Evolutionary conservation across 139 green algal genomes (phyloP), one percentile per base, ranked within the genome.

Genomic region (Asterochloris erici): DNA sequence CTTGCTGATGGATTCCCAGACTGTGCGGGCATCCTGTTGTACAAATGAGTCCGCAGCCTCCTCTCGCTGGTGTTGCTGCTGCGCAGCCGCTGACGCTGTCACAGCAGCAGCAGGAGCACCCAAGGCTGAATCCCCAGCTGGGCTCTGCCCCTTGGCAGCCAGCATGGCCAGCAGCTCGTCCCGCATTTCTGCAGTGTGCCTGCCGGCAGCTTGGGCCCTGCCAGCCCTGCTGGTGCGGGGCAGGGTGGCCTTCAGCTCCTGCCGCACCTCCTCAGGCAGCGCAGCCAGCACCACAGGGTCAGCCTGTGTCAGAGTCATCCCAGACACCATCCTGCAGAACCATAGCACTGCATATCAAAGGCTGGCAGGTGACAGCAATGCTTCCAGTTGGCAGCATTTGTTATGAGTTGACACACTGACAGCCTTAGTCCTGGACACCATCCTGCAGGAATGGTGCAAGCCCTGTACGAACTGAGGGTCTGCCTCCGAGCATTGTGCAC

Each of bases 271-370:
- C 13, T 66, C 66, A 11, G 90, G 90, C 74, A 94, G 85, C 81
- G 89, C 81, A 70, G 84, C 84, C 71, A 93, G 78, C 28, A 92
- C 85, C 14, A 76, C 84, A 17, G 82, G 80, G 73, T 94, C 90
- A 11, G 93, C 78, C 74, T 93, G 82, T 15, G 81, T 85, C 19
- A 77, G 74, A 71, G 66, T 71, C 66, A 71, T 71, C 17, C 17
- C 17, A 71, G 21, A 71, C 6, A 71, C 21, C 66, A 71, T 26
- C 66, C 21, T 26, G 66, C 66, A 71, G 9, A 71, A 21, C 21
- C 2, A 9, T 10, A 71, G 66, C 17, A 71, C 66, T 26, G 21
- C 19, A 26, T 9, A 13, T 4, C 9, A 26, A 1, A 21, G 1
- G 9, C 21, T 24, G 21, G 4, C 66, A 71, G 17, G 9, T 24